Evolutionary conservation across 768 basidiomycete species (phyloP).

Genomic region (Hygrocybe punicea): DNA sequence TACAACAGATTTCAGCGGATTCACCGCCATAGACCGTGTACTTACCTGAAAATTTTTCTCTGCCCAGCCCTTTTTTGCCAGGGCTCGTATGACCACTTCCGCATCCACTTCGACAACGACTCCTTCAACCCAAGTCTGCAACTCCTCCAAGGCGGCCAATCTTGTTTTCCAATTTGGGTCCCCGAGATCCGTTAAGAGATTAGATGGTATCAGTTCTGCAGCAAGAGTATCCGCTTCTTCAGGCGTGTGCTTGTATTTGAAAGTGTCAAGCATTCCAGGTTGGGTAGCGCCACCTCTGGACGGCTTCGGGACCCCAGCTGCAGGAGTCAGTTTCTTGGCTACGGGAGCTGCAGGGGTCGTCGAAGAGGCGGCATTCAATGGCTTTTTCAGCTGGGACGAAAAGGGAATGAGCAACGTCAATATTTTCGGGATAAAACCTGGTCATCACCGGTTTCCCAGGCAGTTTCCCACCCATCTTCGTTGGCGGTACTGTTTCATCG

Average conservation of each 20-base stretch:
- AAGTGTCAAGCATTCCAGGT: slow-evolving; percentile 64
- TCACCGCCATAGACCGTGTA: background rate
- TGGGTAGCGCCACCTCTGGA: slow-evolving; percentile 37
- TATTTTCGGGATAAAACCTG: background rate
- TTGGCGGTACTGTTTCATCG: slow-evolving; percentile 35
- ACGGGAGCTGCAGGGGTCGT: slow-evolving; percentile 27
- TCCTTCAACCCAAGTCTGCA: slow-evolving; percentile 78
- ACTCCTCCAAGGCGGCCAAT: slow-evolving; percentile 80
- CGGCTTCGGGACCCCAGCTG: slow-evolving; percentile 46
- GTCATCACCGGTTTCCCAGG: slow-evolving; percentile 46
- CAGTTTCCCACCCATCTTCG: slow-evolving; percentile 51
- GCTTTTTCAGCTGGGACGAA: slow-evolving; percentile 50
- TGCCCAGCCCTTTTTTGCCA: slow-evolving; percentile 93
- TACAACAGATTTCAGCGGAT: slow-evolving; percentile 28
- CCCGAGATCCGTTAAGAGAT: slow-evolving; percentile 67
- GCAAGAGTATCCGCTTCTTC: slow-evolving; percentile 89
- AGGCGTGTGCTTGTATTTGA: slow-evolving; percentile 87
- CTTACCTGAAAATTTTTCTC: slow-evolving; percentile 97
- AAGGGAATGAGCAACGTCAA: slow-evolving; percentile 5
- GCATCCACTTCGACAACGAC: slow-evolving; percentile 67
- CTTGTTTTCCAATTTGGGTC: slow-evolving; percentile 93
- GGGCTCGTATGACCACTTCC: slow-evolving; percentile 81
- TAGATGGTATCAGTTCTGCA: slow-evolving; percentile 64
- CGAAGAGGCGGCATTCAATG: slow-evolving; percentile 31
- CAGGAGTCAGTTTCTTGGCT: slow-evolving; percentile 44